These are phyloP conservation scores for Saccharomyces eubayanus DNA, from an alignment of 805 yeast genomes.

Conservation along the genomic window DNA sequence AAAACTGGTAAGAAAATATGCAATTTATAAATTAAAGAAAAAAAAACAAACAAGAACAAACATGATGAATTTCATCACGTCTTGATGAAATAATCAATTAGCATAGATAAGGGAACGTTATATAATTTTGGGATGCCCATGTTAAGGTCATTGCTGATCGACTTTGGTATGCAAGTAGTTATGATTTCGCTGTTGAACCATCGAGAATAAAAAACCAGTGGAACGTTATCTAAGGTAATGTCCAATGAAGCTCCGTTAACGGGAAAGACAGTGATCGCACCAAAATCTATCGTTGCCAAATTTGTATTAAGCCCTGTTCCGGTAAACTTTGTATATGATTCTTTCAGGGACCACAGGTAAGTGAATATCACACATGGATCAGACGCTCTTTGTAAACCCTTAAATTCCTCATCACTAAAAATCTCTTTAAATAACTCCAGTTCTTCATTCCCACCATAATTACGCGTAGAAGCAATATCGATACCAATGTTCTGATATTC, in stretches of 20 bases:
- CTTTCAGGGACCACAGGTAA: slow-evolving; percentile 73
- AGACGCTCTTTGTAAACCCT: slow-evolving; percentile 20
- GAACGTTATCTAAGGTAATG: slow-evolving; percentile 5
- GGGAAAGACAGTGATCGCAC: slow-evolving; percentile 7
- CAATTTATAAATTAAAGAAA: background rate
- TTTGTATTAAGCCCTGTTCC: slow-evolving; percentile 51
- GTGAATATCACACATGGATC: slow-evolving; percentile 34
- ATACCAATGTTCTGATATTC: slow-evolving; percentile 33
- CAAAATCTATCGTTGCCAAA: slow-evolving; percentile 25
- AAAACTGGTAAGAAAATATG: background rate
- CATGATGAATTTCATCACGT: background rate
- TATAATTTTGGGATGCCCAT: background rate
- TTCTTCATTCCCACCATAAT: slow-evolving; percentile 20
- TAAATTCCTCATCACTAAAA: slow-evolving; percentile 33
- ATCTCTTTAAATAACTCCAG: slow-evolving; percentile 36
- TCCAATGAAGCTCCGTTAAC: background rate
- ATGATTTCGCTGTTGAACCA: slow-evolving; percentile 18
- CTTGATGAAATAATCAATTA: background rate
- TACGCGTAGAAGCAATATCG: slow-evolving; percentile 38
- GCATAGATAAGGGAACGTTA: background rate
- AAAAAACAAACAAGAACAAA: background rate
- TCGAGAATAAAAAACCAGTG: slow-evolving; percentile 15
- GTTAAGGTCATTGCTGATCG: background rate
- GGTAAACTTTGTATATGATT: slow-evolving; percentile 57
- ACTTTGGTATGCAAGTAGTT: slow-evolving; percentile 8